phyloP scores from a whole-genome alignment of 2,329 filamentous ascomycete species.

The Cercospora sojina region DNA sequence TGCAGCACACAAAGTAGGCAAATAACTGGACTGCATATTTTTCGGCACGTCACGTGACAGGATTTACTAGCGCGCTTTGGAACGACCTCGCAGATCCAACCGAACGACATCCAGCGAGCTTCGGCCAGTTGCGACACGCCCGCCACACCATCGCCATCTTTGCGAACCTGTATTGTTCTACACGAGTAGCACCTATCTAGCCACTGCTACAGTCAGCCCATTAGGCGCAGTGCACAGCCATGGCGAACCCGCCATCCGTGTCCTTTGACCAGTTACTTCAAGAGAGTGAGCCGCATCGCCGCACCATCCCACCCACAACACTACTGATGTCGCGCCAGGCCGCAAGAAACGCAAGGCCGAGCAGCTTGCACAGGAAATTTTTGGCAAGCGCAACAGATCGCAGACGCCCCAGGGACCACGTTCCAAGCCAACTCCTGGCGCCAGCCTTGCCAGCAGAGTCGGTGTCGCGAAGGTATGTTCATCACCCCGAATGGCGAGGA shows the following conservation, averaged over 20 bases:
- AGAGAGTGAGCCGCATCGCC: conserved; percentile 21
- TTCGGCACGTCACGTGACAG: not conserved
- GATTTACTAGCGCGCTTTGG: not conserved
- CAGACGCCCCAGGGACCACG: conserved; percentile 54
- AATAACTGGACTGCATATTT: not conserved
- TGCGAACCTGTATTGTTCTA: conserved; percentile 1
- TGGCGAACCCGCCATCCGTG: conserved; percentile 21
- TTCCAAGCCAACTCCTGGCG: conserved; percentile 42
- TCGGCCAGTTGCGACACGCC: not conserved
- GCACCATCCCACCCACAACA: not conserved
- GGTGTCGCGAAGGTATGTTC: conserved; percentile 66
- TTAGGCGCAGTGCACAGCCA: conserved; percentile 1
- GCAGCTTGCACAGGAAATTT: conserved; percentile 67
- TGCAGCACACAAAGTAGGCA: not conserved
- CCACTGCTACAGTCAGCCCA: not conserved
- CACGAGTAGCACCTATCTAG: not conserved
- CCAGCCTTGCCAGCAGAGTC: conserved; percentile 68
- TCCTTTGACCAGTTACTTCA: conserved; percentile 28
- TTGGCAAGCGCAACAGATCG: conserved; percentile 60
- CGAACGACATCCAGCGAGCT: not conserved
- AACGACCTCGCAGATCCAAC: not conserved
- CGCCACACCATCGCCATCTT: not conserved
- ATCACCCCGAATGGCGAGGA: not conserved
- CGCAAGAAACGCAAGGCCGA: conserved; percentile 30
- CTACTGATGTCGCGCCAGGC: conserved; percentile 11